Evolutionary conservation across 2,329 filamentous ascomycete genomes (phyloP).

Genomic region (Sclerotinia borealis): DNA sequence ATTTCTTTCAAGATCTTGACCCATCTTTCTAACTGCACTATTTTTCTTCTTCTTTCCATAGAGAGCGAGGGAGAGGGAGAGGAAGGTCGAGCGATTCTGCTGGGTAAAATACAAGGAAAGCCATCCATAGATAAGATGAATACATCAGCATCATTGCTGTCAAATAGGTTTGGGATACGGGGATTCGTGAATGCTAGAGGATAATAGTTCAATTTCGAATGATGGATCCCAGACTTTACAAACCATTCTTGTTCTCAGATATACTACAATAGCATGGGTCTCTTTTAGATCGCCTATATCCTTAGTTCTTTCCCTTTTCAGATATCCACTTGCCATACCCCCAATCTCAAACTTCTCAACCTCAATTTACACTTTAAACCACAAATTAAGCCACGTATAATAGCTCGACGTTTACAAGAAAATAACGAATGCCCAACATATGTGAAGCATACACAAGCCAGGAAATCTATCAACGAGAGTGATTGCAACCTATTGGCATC

Average conservation of each 20-base stretch:
- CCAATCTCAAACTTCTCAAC: background rate
- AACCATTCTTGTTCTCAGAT: no score
- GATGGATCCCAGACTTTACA: background rate
- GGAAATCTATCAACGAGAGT: background rate
- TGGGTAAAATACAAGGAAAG: fast-evolving
- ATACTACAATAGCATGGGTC: no score
- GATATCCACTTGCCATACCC: background rate
- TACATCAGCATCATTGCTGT: fast-evolving
- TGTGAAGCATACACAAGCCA: background rate
- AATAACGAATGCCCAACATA: background rate
- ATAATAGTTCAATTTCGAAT: no score
- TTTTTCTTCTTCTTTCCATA: background rate
- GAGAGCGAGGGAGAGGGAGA: background rate
- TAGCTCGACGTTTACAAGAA: background rate
- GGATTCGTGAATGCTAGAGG: no score
- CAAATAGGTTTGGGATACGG: no score
- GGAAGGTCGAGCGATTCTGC: background rate
- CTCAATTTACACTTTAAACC: no score
- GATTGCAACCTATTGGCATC: background rate
- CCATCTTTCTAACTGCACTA: background rate
- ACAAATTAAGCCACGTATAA: background rate
- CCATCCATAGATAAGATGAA: background rate
- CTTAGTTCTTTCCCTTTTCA: background rate
- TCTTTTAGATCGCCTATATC: background rate
- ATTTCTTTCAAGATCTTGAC: background rate